Evolutionary conservation across 495 filamentous ascomycete species (phyloP).

Genomic region (Thermochaetoides thermophila): DNA sequence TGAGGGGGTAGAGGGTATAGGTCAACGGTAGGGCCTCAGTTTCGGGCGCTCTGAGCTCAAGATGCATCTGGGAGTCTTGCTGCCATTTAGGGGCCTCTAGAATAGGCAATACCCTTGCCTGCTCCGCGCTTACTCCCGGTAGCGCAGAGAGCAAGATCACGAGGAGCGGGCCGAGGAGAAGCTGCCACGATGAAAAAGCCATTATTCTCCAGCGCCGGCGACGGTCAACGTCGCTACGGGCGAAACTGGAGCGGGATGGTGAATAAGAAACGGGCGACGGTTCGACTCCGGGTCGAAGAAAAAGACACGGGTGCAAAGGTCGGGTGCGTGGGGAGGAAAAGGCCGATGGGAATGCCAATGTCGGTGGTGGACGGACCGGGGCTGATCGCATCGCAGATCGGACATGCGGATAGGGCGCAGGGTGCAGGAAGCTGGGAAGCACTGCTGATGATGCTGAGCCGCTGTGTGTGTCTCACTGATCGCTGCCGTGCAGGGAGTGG

Average conservation of each 20-base stretch:
- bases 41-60: constrained; percentile 16
- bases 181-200: constrained; percentile 18
- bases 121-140: constrained; percentile 11
- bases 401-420: no score
- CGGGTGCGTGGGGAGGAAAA: constrained; percentile 5
- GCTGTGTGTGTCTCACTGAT: no score
- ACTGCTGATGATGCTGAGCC: no score
- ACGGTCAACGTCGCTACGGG: constrained; percentile 29
- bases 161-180: constrained; percentile 13
- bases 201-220: constrained; percentile 18
- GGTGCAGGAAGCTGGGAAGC: no score
- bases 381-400: no score
- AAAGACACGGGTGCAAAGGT: neutral
- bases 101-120: constrained; percentile 16
- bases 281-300: no score
- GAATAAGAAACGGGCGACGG: constrained; percentile 3
- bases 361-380: no score
- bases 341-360: no score
- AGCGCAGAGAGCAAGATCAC: constrained; percentile 1
- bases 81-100: constrained; percentile 17
- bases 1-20: constrained; percentile 29
- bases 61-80: constrained; percentile 20
- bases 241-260: constrained; percentile 8
- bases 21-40: constrained; percentile 12
- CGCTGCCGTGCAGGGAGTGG: no score